Percentiles rank a stretch among this genome's conserved stretches.
Evolutionary conservation across 2,329 filamentous ascomycete species (phyloP).

Genomic region (Aspergillus quadrilineatus): DNA sequence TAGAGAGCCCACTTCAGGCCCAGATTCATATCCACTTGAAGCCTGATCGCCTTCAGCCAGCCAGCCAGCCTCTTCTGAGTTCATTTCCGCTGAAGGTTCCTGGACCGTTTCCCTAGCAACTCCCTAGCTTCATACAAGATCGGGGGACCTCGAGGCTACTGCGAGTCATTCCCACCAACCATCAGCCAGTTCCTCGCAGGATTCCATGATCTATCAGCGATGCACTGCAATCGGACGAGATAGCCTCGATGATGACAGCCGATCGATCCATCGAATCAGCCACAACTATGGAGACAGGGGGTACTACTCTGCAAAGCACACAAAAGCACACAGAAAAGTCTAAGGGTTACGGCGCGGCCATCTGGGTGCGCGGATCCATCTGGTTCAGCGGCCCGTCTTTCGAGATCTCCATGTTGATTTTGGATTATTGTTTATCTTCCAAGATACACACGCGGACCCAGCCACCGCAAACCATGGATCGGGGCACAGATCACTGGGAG

Average conservation of each 20-base stretch:
- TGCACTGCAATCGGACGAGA: not conserved
- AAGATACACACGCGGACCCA: not conserved
- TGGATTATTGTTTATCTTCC: not conserved
- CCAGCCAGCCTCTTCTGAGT: constrained; percentile 4
- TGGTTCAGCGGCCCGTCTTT: not conserved
- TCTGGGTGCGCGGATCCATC: not conserved
- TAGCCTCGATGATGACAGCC: not conserved
- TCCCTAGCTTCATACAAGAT: constrained; percentile 16
- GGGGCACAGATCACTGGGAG: not conserved
- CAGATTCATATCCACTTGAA: not conserved
- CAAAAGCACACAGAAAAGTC: not conserved
- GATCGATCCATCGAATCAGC: not conserved
- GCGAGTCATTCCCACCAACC: constrained; percentile 14
- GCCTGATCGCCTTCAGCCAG: constrained; percentile 2
- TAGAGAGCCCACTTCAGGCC: not conserved
- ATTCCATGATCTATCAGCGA: not conserved
- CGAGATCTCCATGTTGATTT: not conserved
- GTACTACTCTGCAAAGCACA: too few species aligned
- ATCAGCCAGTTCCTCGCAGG: not conserved
- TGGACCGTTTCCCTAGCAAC: constrained; percentile 24
- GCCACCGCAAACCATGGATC: constrained; percentile 5
- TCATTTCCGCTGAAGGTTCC: constrained; percentile 1
- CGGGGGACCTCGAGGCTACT: constrained; percentile 7
- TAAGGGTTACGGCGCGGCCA: not conserved
- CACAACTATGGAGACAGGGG: not conserved